These are phyloP conservation scores for Picochlorum sp. DNA, from an alignment of 139 green algal species.

Conservation along the genomic window DNA sequence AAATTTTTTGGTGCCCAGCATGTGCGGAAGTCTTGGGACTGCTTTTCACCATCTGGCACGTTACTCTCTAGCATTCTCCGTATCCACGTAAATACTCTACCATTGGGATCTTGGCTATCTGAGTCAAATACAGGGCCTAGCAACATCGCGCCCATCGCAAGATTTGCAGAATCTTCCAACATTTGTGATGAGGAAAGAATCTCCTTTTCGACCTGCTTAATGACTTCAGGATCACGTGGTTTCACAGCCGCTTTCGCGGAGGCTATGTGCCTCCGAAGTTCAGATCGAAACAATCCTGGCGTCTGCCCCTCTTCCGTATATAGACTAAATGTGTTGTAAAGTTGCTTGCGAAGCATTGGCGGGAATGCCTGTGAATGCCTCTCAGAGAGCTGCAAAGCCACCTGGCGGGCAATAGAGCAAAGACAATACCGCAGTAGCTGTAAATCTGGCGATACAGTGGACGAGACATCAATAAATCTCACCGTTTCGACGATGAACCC, in stretches of 20 bases:
- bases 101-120: constrained; percentile 35
- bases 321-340: constrained; percentile 47
- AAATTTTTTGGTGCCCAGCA: constrained; percentile 13
- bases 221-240: constrained; percentile 35
- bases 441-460: constrained; percentile 30
- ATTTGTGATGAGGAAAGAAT: constrained; percentile 30
- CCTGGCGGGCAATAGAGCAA: constrained; percentile 31
- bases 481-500: constrained; percentile 60
- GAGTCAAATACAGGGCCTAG: constrained; percentile 51
- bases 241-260: constrained; percentile 12
- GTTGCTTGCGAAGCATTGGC: constrained; percentile 14
- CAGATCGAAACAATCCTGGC: constrained; percentile 15
- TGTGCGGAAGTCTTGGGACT: not conserved
- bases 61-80: constrained; percentile 34
- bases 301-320: constrained; percentile 51
- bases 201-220: constrained; percentile 34
- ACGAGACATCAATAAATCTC: constrained; percentile 27
- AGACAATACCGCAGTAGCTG: constrained; percentile 60
- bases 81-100: constrained; percentile 36
- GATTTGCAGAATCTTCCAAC: constrained; percentile 48
- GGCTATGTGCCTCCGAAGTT: constrained; percentile 11
- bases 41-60: too few relatives aligned
- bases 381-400: constrained; percentile 17
- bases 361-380: constrained; percentile 18
- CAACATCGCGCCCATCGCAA: constrained; percentile 67